A percentile compares a stretch with the other conserved stretches of the same genome.
Evolutionary conservation across 345 rosid species (phyloP).

Genomic region (Hypericum androsaemum): DNA sequence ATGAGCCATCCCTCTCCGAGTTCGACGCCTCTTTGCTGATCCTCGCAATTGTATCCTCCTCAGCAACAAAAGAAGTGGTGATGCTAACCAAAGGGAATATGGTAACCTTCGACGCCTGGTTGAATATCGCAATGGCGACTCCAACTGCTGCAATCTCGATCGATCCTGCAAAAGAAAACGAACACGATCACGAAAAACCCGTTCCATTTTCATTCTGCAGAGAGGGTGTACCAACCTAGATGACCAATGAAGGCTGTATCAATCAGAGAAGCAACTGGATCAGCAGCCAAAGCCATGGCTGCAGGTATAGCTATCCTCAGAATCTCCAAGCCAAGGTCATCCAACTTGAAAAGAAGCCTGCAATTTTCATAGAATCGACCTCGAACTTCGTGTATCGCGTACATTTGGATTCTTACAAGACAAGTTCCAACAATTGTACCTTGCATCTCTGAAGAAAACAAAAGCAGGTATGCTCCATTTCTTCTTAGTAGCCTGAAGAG

Average conservation of each 20-base stretch:
- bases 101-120: constrained; percentile 85
- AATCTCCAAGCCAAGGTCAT: constrained; percentile 66
- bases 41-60: constrained; percentile 68
- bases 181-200: not conserved
- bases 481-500: constrained; percentile 10
- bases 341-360: constrained; percentile 70
- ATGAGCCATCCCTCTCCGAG: constrained; percentile 13
- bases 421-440: constrained; percentile 7
- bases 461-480: constrained; percentile 9
- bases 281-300: constrained; percentile 87
- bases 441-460: constrained; percentile 1
- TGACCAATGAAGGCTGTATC: constrained; percentile 90
- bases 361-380: constrained; percentile 2
- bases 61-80: constrained; percentile 95
- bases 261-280: constrained; percentile 85
- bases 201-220: not conserved
- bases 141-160: constrained; percentile 96
- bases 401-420: no score
- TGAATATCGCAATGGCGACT: constrained; percentile 91
- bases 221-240: constrained; percentile 31
- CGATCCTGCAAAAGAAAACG: constrained; percentile 36
- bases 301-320: constrained; percentile 77
- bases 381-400: not conserved
- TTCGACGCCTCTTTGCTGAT: constrained; percentile 21
- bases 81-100: constrained; percentile 82